These are phyloP conservation scores for Neoscytalidium dimidiatum DNA, from an alignment of 2,329 filamentous ascomycete species.

Conservation along the genomic window DNA sequence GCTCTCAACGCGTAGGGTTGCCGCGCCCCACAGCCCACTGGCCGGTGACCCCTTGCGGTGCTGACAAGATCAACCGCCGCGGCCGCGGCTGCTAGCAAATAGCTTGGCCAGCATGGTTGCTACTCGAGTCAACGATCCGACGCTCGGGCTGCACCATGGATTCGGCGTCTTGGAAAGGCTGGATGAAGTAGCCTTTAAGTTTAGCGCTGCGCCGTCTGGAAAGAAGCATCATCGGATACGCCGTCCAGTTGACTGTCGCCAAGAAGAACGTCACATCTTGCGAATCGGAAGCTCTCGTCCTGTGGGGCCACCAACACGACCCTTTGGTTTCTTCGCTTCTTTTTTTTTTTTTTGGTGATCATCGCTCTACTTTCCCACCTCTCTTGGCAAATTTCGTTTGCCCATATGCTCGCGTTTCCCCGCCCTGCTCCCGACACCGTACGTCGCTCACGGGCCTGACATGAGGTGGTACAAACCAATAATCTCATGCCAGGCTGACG, in stretches of 20 bases:
- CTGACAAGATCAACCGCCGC: neutral
- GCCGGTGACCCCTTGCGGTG: neutral
- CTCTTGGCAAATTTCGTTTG: too few species aligned
- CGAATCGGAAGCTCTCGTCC: neutral
- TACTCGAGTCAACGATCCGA: neutral
- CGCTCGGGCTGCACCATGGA: conserved; percentile 3
- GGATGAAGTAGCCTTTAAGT: conserved; percentile 11
- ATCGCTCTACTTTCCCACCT: too few species aligned
- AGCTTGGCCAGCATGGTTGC: neutral
- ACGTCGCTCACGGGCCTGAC: too few species aligned
- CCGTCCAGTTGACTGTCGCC: conserved; percentile 13
- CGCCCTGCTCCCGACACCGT: too few species aligned
- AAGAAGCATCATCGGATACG: conserved; percentile 8
- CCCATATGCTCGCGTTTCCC: too few species aligned
- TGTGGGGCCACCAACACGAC: too few species aligned
- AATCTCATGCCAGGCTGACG: neutral
- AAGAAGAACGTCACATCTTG: neutral
- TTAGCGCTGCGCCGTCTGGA: conserved; percentile 10
- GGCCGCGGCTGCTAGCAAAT: neutral
- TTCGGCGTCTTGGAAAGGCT: neutral
- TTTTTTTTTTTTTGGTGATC: neutral
- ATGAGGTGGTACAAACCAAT: too few species aligned
- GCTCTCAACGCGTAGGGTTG: neutral
- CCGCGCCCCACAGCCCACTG: neutral
- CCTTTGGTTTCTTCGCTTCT: too few species aligned